Percentiles rank a stretch among this genome's conserved stretches.
Conservation (phyloP, 2,329 filamentous ascomycete genomes). For the Clarireedia paspali region DNA sequence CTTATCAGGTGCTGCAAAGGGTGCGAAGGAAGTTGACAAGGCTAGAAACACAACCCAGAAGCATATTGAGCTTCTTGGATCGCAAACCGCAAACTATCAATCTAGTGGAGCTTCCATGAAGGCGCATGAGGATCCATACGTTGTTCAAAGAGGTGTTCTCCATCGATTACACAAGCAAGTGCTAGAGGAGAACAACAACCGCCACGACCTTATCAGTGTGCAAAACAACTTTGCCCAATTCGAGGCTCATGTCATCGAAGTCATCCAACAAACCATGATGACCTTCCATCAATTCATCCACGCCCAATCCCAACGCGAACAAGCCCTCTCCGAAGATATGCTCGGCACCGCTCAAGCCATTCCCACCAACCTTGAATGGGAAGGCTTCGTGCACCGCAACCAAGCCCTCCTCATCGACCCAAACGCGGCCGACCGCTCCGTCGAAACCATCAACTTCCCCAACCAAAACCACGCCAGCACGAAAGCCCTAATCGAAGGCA, state of each 20-base stretch:
- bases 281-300: constrained; percentile 76
- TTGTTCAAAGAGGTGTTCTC: constrained; percentile 72
- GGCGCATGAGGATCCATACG: constrained; percentile 76
- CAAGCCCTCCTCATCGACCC: constrained; percentile 69
- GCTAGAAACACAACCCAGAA: constrained; percentile 81
- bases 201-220: constrained; percentile 83
- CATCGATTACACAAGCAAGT: constrained; percentile 87
- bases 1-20: constrained; percentile 69
- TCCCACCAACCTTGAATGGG: constrained; percentile 85
- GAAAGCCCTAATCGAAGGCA: constrained; percentile 77
- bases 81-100: constrained; percentile 75
- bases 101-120: constrained; percentile 64
- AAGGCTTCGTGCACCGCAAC: constrained; percentile 69
- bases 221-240: constrained; percentile 86
- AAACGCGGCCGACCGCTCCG: constrained; percentile 61
- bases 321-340: constrained; percentile 78
- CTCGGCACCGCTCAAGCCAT: constrained; percentile 68
- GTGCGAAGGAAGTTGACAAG: constrained; percentile 87
- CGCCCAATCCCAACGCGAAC: constrained; percentile 74
- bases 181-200: constrained; percentile 91
- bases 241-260: constrained; percentile 76
- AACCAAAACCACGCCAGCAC: constrained; percentile 82
- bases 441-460: constrained; percentile 71
- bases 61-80: constrained; percentile 88
- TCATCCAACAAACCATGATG: constrained; percentile 73